These are phyloP conservation scores for Hypoxylon sp. DNA, from an alignment of 2,329 filamentous ascomycete species.

Conservation along the genomic window DNA sequence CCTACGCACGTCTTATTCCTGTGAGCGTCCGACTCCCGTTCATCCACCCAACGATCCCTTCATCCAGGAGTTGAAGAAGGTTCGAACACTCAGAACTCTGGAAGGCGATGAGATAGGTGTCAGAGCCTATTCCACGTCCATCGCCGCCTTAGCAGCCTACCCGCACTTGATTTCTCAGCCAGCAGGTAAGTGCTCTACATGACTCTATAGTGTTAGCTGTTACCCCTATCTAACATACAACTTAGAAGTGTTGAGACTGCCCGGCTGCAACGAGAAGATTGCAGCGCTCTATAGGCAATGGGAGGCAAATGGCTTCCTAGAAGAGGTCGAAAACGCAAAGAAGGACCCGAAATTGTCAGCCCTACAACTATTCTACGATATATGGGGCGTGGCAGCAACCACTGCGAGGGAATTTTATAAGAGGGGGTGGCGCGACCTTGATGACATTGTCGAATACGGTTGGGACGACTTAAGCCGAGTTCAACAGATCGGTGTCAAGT, in stretches of 20 bases:
- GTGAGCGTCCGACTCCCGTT: constrained; percentile 79
- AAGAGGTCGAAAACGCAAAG: constrained; percentile 73
- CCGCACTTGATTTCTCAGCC: constrained; percentile 63
- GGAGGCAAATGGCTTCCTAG: constrained; percentile 68
- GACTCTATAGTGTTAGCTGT: constrained; percentile 50
- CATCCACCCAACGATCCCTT: constrained; percentile 80
- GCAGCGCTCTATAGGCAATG: constrained; percentile 83
- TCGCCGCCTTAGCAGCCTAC: constrained; percentile 86
- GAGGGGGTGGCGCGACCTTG: constrained; percentile 82
- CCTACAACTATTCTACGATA: constrained; percentile 79
- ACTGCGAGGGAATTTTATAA: constrained; percentile 86
- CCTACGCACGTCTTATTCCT: constrained; percentile 77
- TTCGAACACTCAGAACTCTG: constrained; percentile 77
- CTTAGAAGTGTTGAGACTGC: constrained; percentile 68
- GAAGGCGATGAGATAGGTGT: constrained; percentile 82
- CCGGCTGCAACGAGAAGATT: constrained; percentile 85
- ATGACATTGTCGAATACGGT: constrained; percentile 86
- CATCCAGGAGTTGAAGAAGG: constrained; percentile 77
- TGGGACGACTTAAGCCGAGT: constrained; percentile 81
- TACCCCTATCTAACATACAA: constrained; percentile 13
- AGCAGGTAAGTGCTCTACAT: constrained; percentile 54
- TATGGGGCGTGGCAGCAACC: constrained; percentile 90
- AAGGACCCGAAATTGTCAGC: constrained; percentile 72
- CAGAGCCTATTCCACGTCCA: constrained; percentile 87
- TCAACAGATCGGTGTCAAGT: constrained; percentile 95